Percentiles rank a stretch among this genome's conserved stretches.
Evolutionary conservation across 2,329 filamentous ascomycete species (phyloP).

Genomic region (Atkinsonella texensis): DNA sequence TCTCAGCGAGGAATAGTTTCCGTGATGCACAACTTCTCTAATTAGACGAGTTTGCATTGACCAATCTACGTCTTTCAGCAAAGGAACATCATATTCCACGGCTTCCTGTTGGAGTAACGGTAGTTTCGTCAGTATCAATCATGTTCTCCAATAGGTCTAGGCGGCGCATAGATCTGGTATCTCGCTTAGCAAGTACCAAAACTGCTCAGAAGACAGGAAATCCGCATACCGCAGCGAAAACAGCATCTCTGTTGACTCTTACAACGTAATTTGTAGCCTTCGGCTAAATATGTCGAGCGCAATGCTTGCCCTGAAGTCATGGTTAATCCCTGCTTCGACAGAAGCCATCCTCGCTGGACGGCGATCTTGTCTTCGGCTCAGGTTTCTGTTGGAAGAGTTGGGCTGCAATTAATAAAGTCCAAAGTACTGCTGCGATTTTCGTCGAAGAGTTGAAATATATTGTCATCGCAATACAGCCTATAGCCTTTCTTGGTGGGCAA

Average conservation of each 20-base stretch:
- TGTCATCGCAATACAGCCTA: neutral
- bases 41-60: neutral
- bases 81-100: neutral
- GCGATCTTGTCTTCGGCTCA: neutral
- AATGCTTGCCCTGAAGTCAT: neutral
- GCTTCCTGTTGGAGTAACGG: neutral
- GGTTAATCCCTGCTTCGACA: neutral
- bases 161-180: neutral
- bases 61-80: neutral
- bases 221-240: neutral
- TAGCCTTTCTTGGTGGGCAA: neutral
- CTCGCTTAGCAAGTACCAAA: neutral
- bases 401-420: slow-evolving; percentile 8
- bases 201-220: neutral
- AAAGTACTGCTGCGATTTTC: slow-evolving; percentile 10
- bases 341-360: neutral
- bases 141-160: neutral
- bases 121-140: neutral
- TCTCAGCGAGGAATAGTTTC: neutral
- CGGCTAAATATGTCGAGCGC: neutral
- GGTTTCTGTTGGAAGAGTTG: neutral
- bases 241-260: neutral
- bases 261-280: neutral
- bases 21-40: neutral
- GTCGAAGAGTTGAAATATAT: neutral